Evolutionary conservation across 1,284 basidiomycete genomes (phyloP).

Genomic region (Austroboletus novae-zelandiae): DNA sequence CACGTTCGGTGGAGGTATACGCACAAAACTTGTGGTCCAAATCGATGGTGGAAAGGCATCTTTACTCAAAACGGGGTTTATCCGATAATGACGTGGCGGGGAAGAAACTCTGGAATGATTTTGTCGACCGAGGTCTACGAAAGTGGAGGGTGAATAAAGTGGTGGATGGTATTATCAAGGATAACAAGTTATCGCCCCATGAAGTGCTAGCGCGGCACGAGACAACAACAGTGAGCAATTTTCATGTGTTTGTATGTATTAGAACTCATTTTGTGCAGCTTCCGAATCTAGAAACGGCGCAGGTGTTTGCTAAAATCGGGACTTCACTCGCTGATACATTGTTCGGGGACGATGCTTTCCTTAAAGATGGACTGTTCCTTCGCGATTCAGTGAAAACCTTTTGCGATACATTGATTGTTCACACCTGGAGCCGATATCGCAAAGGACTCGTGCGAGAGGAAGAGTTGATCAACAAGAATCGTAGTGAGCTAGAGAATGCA

Average conservation of each 20-base stretch:
- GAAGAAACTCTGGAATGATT: background rate
- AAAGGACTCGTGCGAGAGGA: background rate
- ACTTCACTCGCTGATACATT: background rate
- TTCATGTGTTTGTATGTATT: background rate
- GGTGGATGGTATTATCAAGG: background rate
- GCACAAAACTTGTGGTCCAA: background rate
- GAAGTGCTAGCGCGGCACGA: background rate
- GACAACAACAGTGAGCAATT: background rate
- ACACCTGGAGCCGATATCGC: background rate
- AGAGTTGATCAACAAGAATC: background rate
- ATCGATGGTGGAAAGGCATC: background rate
- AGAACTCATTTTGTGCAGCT: background rate
- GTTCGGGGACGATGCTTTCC: background rate
- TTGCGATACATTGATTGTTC: background rate
- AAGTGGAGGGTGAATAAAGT: background rate
- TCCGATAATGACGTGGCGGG: background rate
- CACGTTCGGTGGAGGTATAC: background rate
- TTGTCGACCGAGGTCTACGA: background rate
- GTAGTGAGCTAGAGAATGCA: background rate
- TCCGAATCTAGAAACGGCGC: background rate
- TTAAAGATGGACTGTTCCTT: background rate
- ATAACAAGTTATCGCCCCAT: background rate
- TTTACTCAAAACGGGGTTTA: background rate
- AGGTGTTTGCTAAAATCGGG: background rate
- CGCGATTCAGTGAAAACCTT: background rate